Conservation (phyloP, 192 early-diverging fungal genomes). For the Mortierella alpina region DNA sequence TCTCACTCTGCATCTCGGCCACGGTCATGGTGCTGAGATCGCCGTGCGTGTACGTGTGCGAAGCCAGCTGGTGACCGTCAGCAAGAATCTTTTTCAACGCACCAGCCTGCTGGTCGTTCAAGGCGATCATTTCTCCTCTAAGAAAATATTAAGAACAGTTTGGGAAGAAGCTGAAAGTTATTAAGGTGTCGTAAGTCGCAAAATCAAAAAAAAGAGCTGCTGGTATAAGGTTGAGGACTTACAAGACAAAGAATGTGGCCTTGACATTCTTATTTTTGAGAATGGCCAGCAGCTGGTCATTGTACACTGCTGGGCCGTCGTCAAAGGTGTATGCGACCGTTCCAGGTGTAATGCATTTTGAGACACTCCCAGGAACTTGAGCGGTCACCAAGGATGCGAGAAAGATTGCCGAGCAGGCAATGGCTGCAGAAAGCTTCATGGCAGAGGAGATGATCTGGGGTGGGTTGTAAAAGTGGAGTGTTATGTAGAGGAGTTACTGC, state of each 20-base stretch:
- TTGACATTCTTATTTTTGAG: slow-evolving; percentile 59
- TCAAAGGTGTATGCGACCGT: slow-evolving; percentile 70
- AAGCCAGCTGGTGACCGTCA: slow-evolving; percentile 68
- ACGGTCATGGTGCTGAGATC: slow-evolving; percentile 54
- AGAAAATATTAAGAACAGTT: too few species aligned
- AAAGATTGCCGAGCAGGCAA: slow-evolving; percentile 7
- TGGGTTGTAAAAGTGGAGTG: background rate
- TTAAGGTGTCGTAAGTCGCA: background rate
- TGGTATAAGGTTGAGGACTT: slow-evolving; percentile 3
- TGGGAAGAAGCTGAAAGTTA: background rate
- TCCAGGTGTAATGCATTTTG: slow-evolving; percentile 12
- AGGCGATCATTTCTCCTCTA: slow-evolving; percentile 8
- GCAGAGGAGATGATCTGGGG: background rate
- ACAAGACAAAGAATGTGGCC: slow-evolving; percentile 71
- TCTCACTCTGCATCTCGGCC: slow-evolving; percentile 52
- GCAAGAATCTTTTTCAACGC: slow-evolving; percentile 30
- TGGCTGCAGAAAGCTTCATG: slow-evolving; percentile 7
- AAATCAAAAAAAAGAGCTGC: slow-evolving; percentile 24
- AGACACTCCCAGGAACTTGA: background rate
- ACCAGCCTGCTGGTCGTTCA: slow-evolving; percentile 3
- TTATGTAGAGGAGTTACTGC: too few species aligned
- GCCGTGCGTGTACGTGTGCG: slow-evolving; percentile 61
- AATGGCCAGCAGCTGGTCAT: slow-evolving; percentile 56
- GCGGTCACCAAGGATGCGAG: slow-evolving; percentile 3
- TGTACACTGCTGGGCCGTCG: slow-evolving; percentile 62